Conservation (phyloP, 78 protist genomes). For the Dictyostelium citrinum region DNA sequence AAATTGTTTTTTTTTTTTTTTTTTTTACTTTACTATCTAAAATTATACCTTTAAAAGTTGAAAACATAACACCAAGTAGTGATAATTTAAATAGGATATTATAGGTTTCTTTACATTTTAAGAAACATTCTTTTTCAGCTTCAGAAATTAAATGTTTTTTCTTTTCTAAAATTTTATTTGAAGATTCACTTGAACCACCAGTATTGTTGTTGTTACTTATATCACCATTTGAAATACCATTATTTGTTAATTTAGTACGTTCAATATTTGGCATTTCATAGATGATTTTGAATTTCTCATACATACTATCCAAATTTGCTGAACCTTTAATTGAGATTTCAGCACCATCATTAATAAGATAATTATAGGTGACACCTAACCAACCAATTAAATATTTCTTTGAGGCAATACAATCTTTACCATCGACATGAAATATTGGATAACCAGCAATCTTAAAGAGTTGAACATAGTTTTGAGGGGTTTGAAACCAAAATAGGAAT, state of each 20-base stretch:
- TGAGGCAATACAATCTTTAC: background rate
- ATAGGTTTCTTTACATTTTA: slow-evolving; percentile 35
- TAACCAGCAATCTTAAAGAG: slow-evolving; percentile 5
- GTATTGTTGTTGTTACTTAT: background rate
- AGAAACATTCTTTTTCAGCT: slow-evolving; percentile 23
- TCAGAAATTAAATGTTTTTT: slow-evolving; percentile 19
- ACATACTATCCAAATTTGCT: slow-evolving; percentile 10
- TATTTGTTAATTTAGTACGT: background rate
- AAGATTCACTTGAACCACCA: background rate
- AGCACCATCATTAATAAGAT: slow-evolving; percentile 43
- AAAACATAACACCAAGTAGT: slow-evolving; percentile 67
- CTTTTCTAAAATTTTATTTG: background rate
- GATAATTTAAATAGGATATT: slow-evolving; percentile 46
- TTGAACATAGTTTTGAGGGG: background rate
- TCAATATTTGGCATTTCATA: slow-evolving; percentile 10
- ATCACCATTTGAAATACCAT: background rate
- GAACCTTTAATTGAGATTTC: background rate
- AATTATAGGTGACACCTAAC: slow-evolving; percentile 16
- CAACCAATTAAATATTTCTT: slow-evolving; percentile 22
- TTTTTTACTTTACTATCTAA: slow-evolving; percentile 4
- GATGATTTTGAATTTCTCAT: background rate
- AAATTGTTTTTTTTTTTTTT: background rate
- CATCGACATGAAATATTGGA: background rate
- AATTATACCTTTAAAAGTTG: slow-evolving; percentile 42
- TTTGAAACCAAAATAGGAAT: slow-evolving; percentile 8